Evolutionary conservation across 1,284 basidiomycete genomes (phyloP).

Genomic region (Moesziomyces globuligerus): DNA sequence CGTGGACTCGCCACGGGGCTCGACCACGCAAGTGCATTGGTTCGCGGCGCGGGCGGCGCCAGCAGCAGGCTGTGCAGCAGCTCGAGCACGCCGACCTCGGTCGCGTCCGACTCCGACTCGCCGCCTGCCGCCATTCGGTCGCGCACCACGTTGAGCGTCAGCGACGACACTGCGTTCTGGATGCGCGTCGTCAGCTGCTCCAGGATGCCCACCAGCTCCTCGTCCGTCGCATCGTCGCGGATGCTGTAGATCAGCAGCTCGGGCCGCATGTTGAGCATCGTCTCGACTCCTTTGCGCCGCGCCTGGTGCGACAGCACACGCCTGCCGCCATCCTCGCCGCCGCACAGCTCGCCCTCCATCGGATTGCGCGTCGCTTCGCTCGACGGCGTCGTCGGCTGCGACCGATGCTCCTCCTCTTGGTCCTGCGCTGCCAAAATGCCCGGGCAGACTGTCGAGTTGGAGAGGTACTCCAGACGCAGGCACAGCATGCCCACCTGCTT

Average conservation of each 20-base stretch:
- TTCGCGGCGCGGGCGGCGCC: conserved; percentile 13
- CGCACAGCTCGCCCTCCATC: conserved; percentile 11
- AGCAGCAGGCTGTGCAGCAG: conserved; percentile 28
- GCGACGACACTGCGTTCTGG: conserved; percentile 51
- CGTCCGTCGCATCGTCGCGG: conserved; percentile 65
- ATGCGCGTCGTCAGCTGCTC: conserved; percentile 63
- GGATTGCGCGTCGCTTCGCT: conserved; percentile 24
- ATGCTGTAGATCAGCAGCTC: conserved; percentile 60
- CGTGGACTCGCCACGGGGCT: conserved; percentile 31
- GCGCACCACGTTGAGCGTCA: conserved; percentile 37
- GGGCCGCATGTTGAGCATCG: conserved; percentile 47
- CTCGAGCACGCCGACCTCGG: conserved; percentile 25
- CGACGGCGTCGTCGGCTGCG: conserved; percentile 34
- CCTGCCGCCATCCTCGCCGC: not conserved
- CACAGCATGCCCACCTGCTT: conserved; percentile 80
- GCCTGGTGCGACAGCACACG: conserved; percentile 34
- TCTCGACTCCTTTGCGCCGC: conserved; percentile 56
- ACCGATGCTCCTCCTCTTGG: conserved; percentile 21
- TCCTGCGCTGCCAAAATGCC: conserved; percentile 39
- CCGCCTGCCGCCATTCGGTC: conserved; percentile 19
- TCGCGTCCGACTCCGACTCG: conserved; percentile 6
- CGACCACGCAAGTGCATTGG: not conserved
- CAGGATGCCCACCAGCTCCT: conserved; percentile 60
- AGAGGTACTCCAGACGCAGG: conserved; percentile 83
- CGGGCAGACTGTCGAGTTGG: conserved; percentile 74